Evolutionary conservation across 225 moss, liverwort and hornwort species (phyloP), one percentile per base, ranked within the genome.

Genomic region (Climacium dendroides): DNA sequence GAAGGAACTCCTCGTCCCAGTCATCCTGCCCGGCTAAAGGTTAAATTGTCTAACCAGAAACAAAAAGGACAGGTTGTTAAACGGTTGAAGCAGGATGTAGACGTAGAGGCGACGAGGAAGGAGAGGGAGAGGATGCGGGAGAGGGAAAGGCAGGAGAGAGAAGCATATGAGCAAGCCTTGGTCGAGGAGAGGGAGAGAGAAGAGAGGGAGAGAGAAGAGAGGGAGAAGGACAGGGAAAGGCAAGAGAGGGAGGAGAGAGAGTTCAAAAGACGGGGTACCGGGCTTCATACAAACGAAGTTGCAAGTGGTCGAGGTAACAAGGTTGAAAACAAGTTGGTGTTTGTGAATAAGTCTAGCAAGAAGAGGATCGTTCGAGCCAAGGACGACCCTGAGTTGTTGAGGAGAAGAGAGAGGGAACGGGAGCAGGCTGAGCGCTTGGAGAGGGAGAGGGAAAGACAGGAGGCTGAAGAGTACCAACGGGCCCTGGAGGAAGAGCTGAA

Each of bases 401-500:
- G 76, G 60, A 86, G 86, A 87, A 91, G 81, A 58, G 69, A 91
- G 84, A 88, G 95, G 84, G 71, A 91, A 60, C 87, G 91, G 88
- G 89, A 94, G 91, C 88, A 59, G 67, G 82, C 71, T 34, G 90
- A 91, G 75, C 86, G 89, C 65, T 29, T 83, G 75, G 70, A 88
- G 39, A 91, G 81, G 79, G 93, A 94, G 73, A 91, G 93, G 79
- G 76, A 90, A 75, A 78, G 89, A 69, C 90, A 65, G 82, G 92
- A 95, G 89, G 91, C 77, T 16, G 90, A 91, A 85, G 93, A 93
- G 82, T 89, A 93, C 52, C 85, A 83, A 78, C 89, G 88, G 76
- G 90, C 90, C 29, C 72, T 90, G 54, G 78, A 87, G 39, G 92
- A 92, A 85, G 94, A 94, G 55, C 41, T 83, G 19, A 85, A 87